A percentile compares a stretch with the other conserved stretches of the same genome.
Evolutionary conservation across 2,329 filamentous ascomycete genomes (phyloP).

Genomic region (Ceratocystiopsis brevicomis): DNA sequence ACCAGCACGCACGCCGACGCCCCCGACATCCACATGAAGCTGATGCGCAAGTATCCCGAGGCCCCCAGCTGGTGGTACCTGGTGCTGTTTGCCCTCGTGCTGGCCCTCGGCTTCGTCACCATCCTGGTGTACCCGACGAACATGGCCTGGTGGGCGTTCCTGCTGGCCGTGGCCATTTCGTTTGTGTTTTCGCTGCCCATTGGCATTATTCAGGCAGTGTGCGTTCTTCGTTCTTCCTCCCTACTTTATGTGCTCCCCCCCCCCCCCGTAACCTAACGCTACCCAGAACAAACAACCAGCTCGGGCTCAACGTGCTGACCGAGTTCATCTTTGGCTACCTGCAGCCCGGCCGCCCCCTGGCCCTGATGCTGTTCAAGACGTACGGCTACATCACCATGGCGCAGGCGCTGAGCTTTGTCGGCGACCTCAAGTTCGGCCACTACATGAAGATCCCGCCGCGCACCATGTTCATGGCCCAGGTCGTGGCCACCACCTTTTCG

Average conservation of each 20-base stretch:
- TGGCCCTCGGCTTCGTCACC: conserved; percentile 33
- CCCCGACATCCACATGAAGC: conserved; percentile 44
- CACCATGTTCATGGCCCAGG: conserved; percentile 48
- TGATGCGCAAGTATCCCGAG: conserved; percentile 44
- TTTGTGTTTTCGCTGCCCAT: conserved; percentile 46
- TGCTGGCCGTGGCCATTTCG: conserved; percentile 45
- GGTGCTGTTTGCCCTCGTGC: conserved; percentile 33
- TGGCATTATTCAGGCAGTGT: conserved; percentile 41
- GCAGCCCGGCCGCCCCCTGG: conserved; percentile 48
- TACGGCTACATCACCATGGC: conserved; percentile 52
- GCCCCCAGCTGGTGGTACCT: conserved; percentile 47
- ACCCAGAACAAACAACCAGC: conserved; percentile 30
- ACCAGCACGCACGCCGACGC: conserved; percentile 36
- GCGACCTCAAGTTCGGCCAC: conserved; percentile 49
- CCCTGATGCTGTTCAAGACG: conserved; percentile 65
- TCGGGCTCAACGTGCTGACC: conserved; percentile 53
- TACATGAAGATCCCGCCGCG: conserved; percentile 49
- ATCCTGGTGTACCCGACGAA: conserved; percentile 46
- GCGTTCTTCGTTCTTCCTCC: no score
- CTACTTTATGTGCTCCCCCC: no score
- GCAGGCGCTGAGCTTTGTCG: conserved; percentile 44
- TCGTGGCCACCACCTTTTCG: conserved; percentile 45
- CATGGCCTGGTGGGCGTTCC: conserved; percentile 53
- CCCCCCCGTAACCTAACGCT: no score
- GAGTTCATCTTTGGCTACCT: conserved; percentile 58